These are phyloP conservation scores for Karstenula rhodostoma DNA, from an alignment of 2,329 filamentous ascomycete genomes.

Conservation along the genomic window DNA sequence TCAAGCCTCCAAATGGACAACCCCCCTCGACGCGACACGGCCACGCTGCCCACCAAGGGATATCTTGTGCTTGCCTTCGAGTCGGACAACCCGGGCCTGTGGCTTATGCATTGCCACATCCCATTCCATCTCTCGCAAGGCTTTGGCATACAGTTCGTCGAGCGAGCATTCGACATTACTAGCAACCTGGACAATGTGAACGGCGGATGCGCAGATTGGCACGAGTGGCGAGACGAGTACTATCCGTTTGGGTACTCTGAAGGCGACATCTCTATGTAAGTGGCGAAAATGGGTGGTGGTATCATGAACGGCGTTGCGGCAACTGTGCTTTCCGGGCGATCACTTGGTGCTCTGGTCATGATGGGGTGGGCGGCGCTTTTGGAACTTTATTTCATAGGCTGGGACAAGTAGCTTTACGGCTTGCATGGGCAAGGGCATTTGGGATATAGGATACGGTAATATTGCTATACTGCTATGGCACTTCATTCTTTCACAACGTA, in stretches of 20 bases:
- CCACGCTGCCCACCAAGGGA: conserved; percentile 42
- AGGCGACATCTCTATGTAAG: conserved; percentile 1
- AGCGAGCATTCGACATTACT: conserved; percentile 46
- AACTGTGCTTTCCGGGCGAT: not conserved
- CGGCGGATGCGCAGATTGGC: conserved; percentile 39
- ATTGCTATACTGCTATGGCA: not conserved
- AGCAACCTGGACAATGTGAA: conserved; percentile 32
- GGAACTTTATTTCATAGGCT: not conserved
- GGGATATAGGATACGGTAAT: not conserved
- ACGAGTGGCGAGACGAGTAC: not conserved
- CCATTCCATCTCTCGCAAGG: conserved; percentile 47
- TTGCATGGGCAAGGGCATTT: not conserved
- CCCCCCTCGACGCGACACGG: conserved; percentile 48
- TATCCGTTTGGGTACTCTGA: conserved; percentile 2
- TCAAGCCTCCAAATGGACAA: conserved; percentile 42
- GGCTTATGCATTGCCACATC: conserved; percentile 52
- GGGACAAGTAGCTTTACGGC: not conserved
- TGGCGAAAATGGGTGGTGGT: not conserved
- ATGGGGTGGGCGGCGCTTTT: not conserved
- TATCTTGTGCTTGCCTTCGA: conserved; percentile 49
- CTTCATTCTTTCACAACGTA: not conserved
- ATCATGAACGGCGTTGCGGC: not conserved
- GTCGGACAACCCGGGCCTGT: conserved; percentile 49
- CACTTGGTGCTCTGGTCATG: not conserved
- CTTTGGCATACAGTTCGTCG: conserved; percentile 64